These are phyloP conservation scores for Pachyrhizus erosus DNA, from an alignment of 306 rosid species.

Conservation along the genomic window DNA sequence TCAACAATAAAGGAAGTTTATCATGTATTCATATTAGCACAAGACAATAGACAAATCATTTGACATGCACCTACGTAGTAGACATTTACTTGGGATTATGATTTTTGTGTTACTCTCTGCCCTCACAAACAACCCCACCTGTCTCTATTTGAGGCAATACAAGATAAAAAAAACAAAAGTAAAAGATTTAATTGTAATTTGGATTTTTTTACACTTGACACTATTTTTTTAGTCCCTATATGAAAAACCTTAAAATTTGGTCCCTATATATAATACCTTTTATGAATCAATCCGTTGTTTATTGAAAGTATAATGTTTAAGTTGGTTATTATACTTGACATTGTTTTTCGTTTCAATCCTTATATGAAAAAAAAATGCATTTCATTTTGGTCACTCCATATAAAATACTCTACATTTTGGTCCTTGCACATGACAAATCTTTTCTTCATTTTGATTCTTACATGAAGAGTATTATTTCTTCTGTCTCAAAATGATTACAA, in stretches of 20 bases:
- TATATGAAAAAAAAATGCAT: background rate
- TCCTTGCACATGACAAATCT: background rate
- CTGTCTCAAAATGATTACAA: too few species aligned
- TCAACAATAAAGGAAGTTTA: constrained; percentile 49
- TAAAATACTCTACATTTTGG: background rate
- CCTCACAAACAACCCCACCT: background rate
- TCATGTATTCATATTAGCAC: constrained; percentile 47
- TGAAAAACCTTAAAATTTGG: background rate
- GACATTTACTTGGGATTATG: constrained; percentile 37
- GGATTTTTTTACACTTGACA: background rate
- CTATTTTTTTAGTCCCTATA: background rate
- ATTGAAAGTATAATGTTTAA: background rate
- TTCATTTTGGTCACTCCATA: background rate
- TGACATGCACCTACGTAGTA: constrained; percentile 38
- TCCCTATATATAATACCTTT: background rate
- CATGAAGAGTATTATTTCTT: background rate
- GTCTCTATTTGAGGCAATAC: background rate
- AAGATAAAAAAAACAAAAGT: background rate
- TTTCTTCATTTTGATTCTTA: background rate
- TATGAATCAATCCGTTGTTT: background rate
- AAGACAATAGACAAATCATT: constrained; percentile 51
- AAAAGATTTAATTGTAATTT: background rate
- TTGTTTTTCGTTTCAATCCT: background rate
- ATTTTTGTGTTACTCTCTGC: constrained; percentile 5
- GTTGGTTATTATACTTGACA: background rate